phyloP scores from a whole-genome alignment of 2,329 filamentous ascomycete genomes.

The Penicillium digitatum region DNA sequence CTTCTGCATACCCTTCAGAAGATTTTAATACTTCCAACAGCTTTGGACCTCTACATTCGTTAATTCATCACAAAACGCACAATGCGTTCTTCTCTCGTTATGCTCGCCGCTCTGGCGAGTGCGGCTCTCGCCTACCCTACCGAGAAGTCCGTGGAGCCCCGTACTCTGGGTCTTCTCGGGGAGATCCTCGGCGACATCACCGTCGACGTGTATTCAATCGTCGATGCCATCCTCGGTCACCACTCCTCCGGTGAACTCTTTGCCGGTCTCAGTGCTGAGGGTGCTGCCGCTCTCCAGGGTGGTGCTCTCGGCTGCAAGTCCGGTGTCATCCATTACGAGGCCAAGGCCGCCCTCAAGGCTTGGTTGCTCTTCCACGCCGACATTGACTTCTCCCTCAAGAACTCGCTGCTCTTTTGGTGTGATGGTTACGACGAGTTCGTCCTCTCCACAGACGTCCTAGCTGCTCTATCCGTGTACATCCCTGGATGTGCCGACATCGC shows the following conservation, averaged over 20 bases:
- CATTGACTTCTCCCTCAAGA: constrained; percentile 29
- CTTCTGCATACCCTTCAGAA: constrained; percentile 12
- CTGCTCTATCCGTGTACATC: constrained; percentile 34
- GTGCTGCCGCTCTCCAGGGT: constrained; percentile 36
- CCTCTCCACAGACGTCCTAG: constrained; percentile 27
- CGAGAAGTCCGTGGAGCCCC: constrained; percentile 26
- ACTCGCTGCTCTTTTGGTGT: constrained; percentile 32
- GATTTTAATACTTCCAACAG: constrained; percentile 17
- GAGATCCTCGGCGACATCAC: constrained; percentile 18
- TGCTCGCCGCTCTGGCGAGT: constrained; percentile 35
- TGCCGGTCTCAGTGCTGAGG: constrained; percentile 30
- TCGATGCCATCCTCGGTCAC: constrained; percentile 24
- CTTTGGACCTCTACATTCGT: constrained; percentile 19
- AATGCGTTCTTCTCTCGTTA: constrained; percentile 27
- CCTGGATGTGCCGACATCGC: constrained; percentile 34
- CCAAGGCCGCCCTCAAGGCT: constrained; percentile 28
- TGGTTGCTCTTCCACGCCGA: constrained; percentile 29
- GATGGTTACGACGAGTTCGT: constrained; percentile 25
- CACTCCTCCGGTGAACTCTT: constrained; percentile 21
- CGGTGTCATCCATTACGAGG: constrained; percentile 25
- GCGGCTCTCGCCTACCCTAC: constrained; percentile 32
- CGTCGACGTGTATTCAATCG: constrained; percentile 22
- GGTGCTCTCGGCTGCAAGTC: constrained; percentile 36
- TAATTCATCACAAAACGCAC: constrained; percentile 15
- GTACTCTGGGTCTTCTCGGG: constrained; percentile 22